Percentiles rank a stretch among this genome's conserved stretches.
Evolutionary conservation across 1,284 basidiomycete genomes (phyloP).

Genomic region (Tilletia horrida): DNA sequence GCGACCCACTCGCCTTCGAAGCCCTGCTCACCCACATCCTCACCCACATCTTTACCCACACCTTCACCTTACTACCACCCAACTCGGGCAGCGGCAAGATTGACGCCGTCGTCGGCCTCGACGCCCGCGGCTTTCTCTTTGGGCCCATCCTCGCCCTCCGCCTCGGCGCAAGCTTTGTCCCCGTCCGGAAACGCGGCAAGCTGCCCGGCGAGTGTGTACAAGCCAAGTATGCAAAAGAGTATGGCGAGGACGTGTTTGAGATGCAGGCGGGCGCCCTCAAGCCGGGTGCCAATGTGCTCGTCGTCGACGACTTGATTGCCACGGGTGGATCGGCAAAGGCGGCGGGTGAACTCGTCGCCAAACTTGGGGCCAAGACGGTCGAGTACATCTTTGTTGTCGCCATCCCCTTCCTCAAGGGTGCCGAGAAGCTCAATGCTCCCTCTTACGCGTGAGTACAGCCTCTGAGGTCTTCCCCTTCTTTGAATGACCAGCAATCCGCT

Average conservation of each 20-base stretch:
- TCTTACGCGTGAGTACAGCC: slow-evolving; percentile 58
- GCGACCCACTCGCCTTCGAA: slow-evolving; percentile 54
- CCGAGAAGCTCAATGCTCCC: slow-evolving; percentile 76
- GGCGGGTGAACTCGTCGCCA: slow-evolving; percentile 81
- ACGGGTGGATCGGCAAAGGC: slow-evolving; percentile 94
- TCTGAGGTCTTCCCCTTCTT: not conserved
- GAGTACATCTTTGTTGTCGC: slow-evolving; percentile 96
- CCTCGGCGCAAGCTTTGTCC: slow-evolving; percentile 90
- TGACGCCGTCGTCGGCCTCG: slow-evolving; percentile 90
- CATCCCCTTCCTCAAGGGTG: slow-evolving; percentile 75
- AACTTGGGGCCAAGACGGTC: slow-evolving; percentile 76
- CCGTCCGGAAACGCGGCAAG: slow-evolving; percentile 91
- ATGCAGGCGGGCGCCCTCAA: slow-evolving; percentile 86
- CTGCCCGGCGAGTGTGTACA: slow-evolving; percentile 79
- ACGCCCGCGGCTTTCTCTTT: slow-evolving; percentile 92
- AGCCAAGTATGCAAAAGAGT: slow-evolving; percentile 87
- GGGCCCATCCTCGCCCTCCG: slow-evolving; percentile 88
- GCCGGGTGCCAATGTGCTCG: slow-evolving; percentile 73
- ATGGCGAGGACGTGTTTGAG: slow-evolving; percentile 90
- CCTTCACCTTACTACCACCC: slow-evolving; percentile 60
- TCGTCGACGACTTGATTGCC: slow-evolving; percentile 94
- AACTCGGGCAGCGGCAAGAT: slow-evolving; percentile 60
- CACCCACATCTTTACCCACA: slow-evolving; percentile 75
- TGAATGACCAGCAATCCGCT: too few relatives aligned
- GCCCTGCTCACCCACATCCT: slow-evolving; percentile 85